Evolutionary conservation across 2,329 filamentous ascomycete species (phyloP), one percentile per base, ranked within the genome.

Genomic region (Penicillium concentricum): DNA sequence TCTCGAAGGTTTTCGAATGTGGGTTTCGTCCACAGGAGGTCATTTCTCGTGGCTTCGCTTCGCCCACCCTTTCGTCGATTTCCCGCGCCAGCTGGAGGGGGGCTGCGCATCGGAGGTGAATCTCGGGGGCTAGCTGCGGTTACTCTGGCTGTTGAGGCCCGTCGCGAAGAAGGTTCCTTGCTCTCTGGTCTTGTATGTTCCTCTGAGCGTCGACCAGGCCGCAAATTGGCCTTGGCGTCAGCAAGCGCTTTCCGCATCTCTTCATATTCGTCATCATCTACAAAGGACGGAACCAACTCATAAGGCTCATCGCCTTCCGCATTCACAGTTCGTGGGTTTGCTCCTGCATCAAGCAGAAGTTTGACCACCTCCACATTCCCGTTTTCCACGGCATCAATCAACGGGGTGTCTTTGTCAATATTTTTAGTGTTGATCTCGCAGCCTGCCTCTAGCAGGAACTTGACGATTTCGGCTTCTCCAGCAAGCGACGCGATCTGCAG

Each of bases 311-410:
- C 89, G 5, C 94, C 94, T 67, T 92, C 89, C n/a, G 91, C 87
- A 70, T 97, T 97, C 45, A 92, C 87, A 64, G 92, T 90, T 48
- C 92, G 87, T 47, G 94, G 94, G 69, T 99, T 95, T 13, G 96
- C 93, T 12, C 92, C 93, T 55, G 92, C 88, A 54, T 89, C 85
- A 2, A 99, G 80, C 34, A 99, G 79, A 10, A 96, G 80, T 67
- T 87, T 90, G 41, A 99, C 90, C 4, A 97, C 93, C 18, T 89
- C 90, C 8, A 96, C 73, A 70, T 99, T 92, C 1, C 91, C 91
- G 68, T 99, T 99, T 66, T 97, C 94, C 28, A 97, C 92, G 5
- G 94, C 94, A 78, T 99, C 94, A 52, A 99, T 88, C 35, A 99
- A 82, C 28, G 94, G 94, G 0, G 94, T 97, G 68, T 99, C 94